Conservation (phyloP, 2,329 filamentous ascomycete genomes). For the Apiospora sp. region DNA sequence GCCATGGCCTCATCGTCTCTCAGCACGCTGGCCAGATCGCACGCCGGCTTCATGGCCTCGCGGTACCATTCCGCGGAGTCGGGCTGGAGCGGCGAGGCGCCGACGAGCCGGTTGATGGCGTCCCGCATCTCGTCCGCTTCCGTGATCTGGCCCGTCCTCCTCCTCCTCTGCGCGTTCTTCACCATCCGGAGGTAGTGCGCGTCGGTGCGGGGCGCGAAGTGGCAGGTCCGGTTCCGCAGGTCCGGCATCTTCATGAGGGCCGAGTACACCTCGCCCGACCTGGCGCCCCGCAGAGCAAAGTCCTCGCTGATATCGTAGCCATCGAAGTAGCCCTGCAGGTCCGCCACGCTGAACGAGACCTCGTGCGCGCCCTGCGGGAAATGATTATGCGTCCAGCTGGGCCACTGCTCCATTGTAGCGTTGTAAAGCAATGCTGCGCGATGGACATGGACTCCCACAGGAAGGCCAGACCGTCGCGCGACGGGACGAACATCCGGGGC, state of each 20-base stretch:
- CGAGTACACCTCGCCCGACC: neutral
- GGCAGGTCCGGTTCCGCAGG: neutral
- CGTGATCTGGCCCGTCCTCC: neutral
- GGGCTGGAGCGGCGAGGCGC: neutral
- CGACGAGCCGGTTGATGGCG: neutral
- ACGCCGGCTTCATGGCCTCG: neutral
- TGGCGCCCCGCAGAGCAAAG: neutral
- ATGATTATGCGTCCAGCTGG: neutral
- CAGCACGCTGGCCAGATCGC: neutral
- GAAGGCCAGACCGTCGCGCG: neutral
- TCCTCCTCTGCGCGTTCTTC: too few species aligned
- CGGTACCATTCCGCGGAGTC: neutral
- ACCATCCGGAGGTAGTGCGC: neutral
- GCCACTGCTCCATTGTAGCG: neutral
- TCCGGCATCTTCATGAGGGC: neutral
- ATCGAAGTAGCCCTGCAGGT: neutral
- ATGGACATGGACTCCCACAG: neutral
- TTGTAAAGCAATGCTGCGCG: neutral
- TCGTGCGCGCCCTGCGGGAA: conserved; percentile 15
- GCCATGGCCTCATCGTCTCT: neutral
- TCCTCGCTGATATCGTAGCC: neutral
- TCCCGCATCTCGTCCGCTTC: neutral
- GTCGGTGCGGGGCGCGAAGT: neutral
- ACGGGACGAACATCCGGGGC: neutral
- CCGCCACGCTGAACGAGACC: neutral